Conservation (phyloP, 2,329 filamentous ascomycete species). For the Calycina herbarum region DNA sequence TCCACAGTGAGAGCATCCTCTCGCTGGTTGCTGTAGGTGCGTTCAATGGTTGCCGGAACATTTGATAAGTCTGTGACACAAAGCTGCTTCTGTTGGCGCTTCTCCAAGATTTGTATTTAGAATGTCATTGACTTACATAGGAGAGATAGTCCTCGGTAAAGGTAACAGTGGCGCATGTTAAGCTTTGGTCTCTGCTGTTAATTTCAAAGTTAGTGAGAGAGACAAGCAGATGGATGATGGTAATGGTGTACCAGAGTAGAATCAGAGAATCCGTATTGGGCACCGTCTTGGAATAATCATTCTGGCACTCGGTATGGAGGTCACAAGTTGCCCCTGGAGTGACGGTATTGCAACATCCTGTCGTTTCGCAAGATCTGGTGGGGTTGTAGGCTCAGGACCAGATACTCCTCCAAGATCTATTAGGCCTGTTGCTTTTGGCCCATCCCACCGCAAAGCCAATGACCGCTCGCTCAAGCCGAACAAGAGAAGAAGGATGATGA, state of each 20-base stretch:
- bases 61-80: background rate
- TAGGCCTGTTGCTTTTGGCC: background rate
- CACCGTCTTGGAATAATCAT: background rate
- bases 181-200: background rate
- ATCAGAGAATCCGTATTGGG: background rate
- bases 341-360: background rate
- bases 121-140: background rate
- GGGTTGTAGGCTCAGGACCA: background rate
- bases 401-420: background rate
- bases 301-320: background rate
- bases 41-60: background rate
- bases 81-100: background rate
- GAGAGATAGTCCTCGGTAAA: background rate
- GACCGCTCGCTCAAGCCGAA: background rate
- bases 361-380: background rate
- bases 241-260: background rate
- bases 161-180: background rate
- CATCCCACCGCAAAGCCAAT: background rate
- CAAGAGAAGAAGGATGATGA: background rate
- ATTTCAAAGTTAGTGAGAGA: background rate
- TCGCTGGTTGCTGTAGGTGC: background rate
- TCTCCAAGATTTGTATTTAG: background rate
- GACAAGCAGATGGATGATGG: background rate
- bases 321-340: background rate
- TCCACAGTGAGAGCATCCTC: background rate